These are phyloP conservation scores for Entrophospora sp. DNA, from an alignment of 192 early-diverging fungal species.

Conservation along the genomic window DNA sequence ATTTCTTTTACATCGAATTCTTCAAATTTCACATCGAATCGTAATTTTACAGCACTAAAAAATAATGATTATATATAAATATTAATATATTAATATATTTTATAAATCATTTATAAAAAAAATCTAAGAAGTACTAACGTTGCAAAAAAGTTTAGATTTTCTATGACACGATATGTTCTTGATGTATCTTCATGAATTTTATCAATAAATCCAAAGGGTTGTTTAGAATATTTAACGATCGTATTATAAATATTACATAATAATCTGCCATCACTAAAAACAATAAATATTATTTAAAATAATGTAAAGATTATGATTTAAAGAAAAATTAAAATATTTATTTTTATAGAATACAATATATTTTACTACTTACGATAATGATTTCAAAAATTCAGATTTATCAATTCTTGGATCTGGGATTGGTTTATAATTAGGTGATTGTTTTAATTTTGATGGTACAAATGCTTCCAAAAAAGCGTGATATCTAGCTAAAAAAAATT, in stretches of 20 bases:
- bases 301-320: not conserved
- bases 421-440: not conserved
- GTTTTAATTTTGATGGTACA: slow-evolving; percentile 19
- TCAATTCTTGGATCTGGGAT: slow-evolving; percentile 26
- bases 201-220: slow-evolving; percentile 49
- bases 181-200: slow-evolving; percentile 45
- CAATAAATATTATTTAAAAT: too few species aligned
- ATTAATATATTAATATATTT: too few species aligned
- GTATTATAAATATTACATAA: slow-evolving; percentile 44
- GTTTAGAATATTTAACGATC: slow-evolving; percentile 37
- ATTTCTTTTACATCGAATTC: slow-evolving; percentile 43
- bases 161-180: slow-evolving; percentile 45
- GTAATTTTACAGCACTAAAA: slow-evolving; percentile 47
- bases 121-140: slow-evolving; percentile 32
- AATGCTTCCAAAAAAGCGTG: slow-evolving; percentile 41
- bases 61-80: too few species aligned
- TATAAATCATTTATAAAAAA: not conserved
- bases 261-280: slow-evolving; percentile 43
- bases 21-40: slow-evolving; percentile 39
- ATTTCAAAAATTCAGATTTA: slow-evolving; percentile 36
- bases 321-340: not conserved
- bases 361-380: slow-evolving; percentile 29
- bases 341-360: not conserved
- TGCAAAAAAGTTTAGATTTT: slow-evolving; percentile 49
- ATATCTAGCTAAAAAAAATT: too few species aligned